A percentile compares a stretch with the other conserved stretches of the same genome.
These are phyloP conservation scores for Shiraia sp. DNA, from an alignment of 2,329 filamentous ascomycete species.

Conservation along the genomic window DNA sequence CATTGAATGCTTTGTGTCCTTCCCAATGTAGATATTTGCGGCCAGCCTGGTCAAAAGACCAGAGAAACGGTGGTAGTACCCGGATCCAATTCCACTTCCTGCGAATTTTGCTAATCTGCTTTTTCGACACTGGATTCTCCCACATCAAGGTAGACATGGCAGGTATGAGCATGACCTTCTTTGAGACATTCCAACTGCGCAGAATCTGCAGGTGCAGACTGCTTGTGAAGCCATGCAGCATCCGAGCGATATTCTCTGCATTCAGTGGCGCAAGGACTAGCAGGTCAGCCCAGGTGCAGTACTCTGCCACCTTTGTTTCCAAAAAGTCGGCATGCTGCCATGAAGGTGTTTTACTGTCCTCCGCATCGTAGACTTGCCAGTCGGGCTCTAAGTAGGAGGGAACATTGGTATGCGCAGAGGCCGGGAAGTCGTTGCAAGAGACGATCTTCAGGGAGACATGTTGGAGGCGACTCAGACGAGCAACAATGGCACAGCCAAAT, in stretches of 20 bases:
- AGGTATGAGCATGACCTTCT: conserved; percentile 81
- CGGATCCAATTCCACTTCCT: conserved; percentile 87
- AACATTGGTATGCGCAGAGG: conserved; percentile 23
- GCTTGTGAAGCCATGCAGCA: conserved; percentile 82
- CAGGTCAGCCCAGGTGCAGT: conserved; percentile 87
- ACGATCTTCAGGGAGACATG: conserved; percentile 56
- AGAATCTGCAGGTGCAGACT: conserved; percentile 80
- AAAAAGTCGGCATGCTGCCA: conserved; percentile 30
- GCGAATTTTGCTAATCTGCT: conserved; percentile 81
- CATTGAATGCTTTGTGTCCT: conserved; percentile 70
- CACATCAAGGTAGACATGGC: conserved; percentile 90
- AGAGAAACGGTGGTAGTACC: conserved; percentile 78
- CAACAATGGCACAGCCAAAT: conserved; percentile 67
- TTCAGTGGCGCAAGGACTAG: conserved; percentile 84
- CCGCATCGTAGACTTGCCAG: conserved; percentile 35
- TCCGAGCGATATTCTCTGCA: conserved; percentile 81
- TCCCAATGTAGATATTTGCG: conserved; percentile 58
- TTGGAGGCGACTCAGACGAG: conserved; percentile 70
- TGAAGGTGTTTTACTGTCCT: conserved; percentile 19
- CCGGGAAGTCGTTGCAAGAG: conserved; percentile 31
- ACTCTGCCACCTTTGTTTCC: conserved; percentile 63
- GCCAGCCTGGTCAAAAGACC: conserved; percentile 68
- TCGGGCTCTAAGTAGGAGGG: conserved; percentile 32
- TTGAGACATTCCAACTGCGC: conserved; percentile 83
- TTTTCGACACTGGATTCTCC: conserved; percentile 86